Evolutionary conservation across 176 grass and related monocot genomes (phyloP).

Genomic region (Avena eriantha): DNA sequence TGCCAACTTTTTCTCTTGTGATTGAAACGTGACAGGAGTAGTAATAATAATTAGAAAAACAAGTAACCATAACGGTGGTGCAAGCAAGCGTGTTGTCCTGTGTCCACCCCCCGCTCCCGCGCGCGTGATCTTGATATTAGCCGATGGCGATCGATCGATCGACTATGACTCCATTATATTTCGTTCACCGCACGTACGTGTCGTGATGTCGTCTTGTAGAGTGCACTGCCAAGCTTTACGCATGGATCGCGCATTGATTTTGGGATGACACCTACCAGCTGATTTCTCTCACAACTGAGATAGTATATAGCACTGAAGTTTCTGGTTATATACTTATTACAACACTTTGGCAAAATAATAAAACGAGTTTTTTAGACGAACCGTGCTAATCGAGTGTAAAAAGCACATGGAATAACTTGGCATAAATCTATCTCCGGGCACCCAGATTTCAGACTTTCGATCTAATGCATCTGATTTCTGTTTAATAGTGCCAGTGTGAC

Average conservation of each 20-base stretch:
- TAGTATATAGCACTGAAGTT: not conserved
- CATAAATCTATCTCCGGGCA: not conserved
- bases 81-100: not conserved
- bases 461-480: not conserved
- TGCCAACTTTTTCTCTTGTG: too few species aligned
- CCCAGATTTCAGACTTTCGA: not conserved
- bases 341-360: too few species aligned
- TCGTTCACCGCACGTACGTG: not conserved
- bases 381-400: too few species aligned
- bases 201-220: not conserved
- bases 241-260: slow-evolving; percentile 14
- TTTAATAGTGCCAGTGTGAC: not conserved
- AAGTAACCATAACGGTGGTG: not conserved
- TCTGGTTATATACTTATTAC: not conserved
- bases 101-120: not conserved
- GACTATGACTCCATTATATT: not conserved
- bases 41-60: not conserved
- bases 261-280: not conserved
- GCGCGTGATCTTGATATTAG: not conserved
- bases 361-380: too few species aligned
- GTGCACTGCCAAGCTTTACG: slow-evolving; percentile 18
- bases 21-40: not conserved
- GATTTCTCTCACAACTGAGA: not conserved
- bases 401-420: not conserved
- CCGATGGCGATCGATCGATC: not conserved